Conservation (phyloP, 2,329 filamentous ascomycete genomes). For the Cryphonectria naterciae region DNA sequence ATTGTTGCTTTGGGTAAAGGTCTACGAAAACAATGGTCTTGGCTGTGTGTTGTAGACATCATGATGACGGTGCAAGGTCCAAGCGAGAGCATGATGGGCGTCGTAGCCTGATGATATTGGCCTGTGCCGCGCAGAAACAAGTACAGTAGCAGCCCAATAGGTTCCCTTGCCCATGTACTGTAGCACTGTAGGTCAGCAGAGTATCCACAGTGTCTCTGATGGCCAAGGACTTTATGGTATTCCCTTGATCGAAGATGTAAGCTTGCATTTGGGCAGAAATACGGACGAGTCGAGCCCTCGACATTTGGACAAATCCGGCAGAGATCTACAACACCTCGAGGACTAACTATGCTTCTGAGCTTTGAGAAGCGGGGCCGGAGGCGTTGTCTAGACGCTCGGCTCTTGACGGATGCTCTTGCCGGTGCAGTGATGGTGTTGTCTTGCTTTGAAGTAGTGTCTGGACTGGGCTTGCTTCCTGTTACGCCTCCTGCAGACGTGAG, state of each 20-base stretch:
- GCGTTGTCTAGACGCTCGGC: not conserved
- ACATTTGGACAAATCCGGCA: not conserved
- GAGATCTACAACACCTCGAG: not conserved
- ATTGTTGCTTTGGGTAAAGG: not conserved
- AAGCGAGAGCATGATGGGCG: too few relatives aligned
- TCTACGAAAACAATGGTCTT: not conserved
- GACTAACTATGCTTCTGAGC: not conserved
- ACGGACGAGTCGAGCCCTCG: not conserved
- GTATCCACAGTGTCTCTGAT: not conserved
- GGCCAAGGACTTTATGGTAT: not conserved
- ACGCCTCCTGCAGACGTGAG: not conserved
- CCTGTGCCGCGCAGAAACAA: not conserved
- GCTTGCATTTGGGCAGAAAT: not conserved
- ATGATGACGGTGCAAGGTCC: not conserved
- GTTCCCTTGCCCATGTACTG: not conserved
- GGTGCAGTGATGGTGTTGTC: not conserved
- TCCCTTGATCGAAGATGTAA: not conserved
- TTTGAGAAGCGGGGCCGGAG: not conserved
- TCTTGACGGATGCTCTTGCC: not conserved
- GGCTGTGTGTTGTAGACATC: not conserved
- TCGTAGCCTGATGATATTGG: not conserved
- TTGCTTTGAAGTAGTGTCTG: not conserved
- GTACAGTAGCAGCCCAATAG: not conserved
- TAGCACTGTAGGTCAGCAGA: not conserved
- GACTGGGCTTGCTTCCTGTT: too few relatives aligned